Conservation (phyloP, 441 rosid species). For the Pelargonium myrrhifolium region DNA sequence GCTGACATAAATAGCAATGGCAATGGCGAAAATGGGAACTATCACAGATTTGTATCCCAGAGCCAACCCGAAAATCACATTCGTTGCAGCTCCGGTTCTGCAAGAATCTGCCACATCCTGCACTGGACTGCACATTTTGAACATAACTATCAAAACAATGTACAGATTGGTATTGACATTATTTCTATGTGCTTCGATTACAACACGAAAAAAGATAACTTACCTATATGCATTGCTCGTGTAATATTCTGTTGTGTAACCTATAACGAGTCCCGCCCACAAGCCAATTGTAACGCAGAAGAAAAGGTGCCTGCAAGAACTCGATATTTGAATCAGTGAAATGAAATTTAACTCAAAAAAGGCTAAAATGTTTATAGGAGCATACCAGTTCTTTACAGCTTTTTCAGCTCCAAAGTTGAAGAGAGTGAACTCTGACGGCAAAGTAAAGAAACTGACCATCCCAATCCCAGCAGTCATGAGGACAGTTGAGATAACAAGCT, state of each 20-base stretch:
- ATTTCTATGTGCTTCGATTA: too few species aligned
- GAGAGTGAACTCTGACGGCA: slow-evolving; percentile 55
- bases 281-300: slow-evolving; percentile 38
- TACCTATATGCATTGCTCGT: slow-evolving; percentile 50
- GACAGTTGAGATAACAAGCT: slow-evolving; percentile 54
- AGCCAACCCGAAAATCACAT: slow-evolving; percentile 70
- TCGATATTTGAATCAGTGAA: neutral
- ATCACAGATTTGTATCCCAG: slow-evolving; percentile 73
- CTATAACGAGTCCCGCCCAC: slow-evolving; percentile 48
- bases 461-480: slow-evolving; percentile 57
- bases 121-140: slow-evolving; percentile 39
- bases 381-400: slow-evolving; percentile 51
- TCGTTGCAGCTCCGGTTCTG: slow-evolving; percentile 67
- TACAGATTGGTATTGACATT: too few species aligned
- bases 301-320: slow-evolving; percentile 34
- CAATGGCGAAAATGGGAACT: slow-evolving; percentile 64
- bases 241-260: slow-evolving; percentile 40
- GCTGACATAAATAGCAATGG: slow-evolving; percentile 51
- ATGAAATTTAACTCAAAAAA: neutral
- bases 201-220: slow-evolving; percentile 5
- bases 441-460: slow-evolving; percentile 37
- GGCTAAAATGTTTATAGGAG: neutral
- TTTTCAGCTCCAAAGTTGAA: slow-evolving; percentile 43
- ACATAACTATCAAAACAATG: neutral
- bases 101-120: slow-evolving; percentile 79